phyloP scores from a whole-genome alignment of 129 eudicot species.

The Scalesia atractyloides region DNA sequence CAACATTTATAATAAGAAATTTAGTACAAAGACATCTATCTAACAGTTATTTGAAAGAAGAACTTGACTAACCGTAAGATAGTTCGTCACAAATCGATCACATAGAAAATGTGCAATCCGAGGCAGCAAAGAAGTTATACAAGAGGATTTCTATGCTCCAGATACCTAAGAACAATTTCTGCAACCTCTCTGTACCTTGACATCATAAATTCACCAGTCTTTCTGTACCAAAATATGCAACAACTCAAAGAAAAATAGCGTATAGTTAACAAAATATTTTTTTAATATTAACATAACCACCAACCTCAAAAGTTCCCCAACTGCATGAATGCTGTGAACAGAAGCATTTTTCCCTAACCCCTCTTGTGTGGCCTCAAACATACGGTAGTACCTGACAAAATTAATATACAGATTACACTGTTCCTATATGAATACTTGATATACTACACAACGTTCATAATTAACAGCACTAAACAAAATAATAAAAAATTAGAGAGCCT shows the following conservation, averaged over 20 bases:
- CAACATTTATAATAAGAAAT: not conserved
- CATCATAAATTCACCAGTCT: slow-evolving; percentile 99
- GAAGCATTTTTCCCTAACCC: slow-evolving; percentile 98
- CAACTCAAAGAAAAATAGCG: slow-evolving; percentile 7
- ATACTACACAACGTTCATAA: slow-evolving; percentile 4
- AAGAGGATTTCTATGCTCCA: slow-evolving; percentile 90
- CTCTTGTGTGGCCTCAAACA: slow-evolving; percentile 99
- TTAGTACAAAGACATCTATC: slow-evolving; percentile 3
- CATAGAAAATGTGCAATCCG: slow-evolving; percentile 97
- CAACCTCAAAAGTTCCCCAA: slow-evolving; percentile 96
- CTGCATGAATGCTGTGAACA: slow-evolving; percentile 97
- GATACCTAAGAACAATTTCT: slow-evolving; percentile 91
- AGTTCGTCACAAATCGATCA: slow-evolving; percentile 96
- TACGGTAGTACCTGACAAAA: slow-evolving; percentile 85
- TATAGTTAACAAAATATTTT: not conserved
- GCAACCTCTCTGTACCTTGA: slow-evolving; percentile 98
- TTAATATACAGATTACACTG: slow-evolving; percentile 16
- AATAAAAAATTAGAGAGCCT: not conserved
- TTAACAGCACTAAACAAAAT: not conserved
- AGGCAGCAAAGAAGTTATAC: slow-evolving; percentile 96
- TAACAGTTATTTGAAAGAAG: not conserved
- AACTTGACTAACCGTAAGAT: slow-evolving; percentile 62
- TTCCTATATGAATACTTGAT: slow-evolving; percentile 18
- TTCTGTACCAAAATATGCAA: slow-evolving; percentile 44
- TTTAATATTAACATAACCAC: slow-evolving; percentile 34